Evolutionary conservation across 148 eudicot species (phyloP), one percentile per base, ranked within the genome.

Genomic region (Linanthus parryae): DNA sequence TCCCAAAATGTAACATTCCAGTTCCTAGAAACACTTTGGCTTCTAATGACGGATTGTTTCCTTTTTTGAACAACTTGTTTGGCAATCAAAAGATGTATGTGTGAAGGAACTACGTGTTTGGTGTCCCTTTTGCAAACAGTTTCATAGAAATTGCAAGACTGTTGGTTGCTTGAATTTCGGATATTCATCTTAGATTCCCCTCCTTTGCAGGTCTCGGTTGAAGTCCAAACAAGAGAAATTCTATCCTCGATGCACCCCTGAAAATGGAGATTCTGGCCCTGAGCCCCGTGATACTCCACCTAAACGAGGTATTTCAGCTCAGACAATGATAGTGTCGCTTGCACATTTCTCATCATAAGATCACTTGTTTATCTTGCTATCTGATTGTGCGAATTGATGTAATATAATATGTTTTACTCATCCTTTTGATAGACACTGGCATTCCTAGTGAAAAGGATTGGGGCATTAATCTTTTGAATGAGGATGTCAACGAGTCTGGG

Each of bases 201-300:
- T 13, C 40, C 62, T 46, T 26, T 73, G 62, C 82, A 91, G 98
- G 55, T 74, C 75, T 48, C 73, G 82, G 37, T 63, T 72, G 63
- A 64, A 52, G 52, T 74, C 83, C 50, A 92, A 82, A 65, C 94
- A 54, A 58, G 76, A 67, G 19, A 78, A 67, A 22, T 78, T 70
- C 61, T 79, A 65, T 63, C 73, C 90, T 12, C 82, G 94, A 9
- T 92, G 98, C 57, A 69, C 75, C 11, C 86, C 87, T 0, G 82
- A n/a, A n/a, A n/a, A n/a, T n/a, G n/a, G 87, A 49, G 79, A 66
- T 70, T 72, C 83, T 41, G 98, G 96, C 30, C 95, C 94, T 13
- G 94, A 92, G 66, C 84, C 87, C 37, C 98, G 98, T 44, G 98
- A 92, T 50, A 87, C 96, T 10, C 98, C 98, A 20, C 98, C 98